These are phyloP conservation scores for Fusarium graminum DNA, from an alignment of 2,329 filamentous ascomycete genomes.

Conservation along the genomic window DNA sequence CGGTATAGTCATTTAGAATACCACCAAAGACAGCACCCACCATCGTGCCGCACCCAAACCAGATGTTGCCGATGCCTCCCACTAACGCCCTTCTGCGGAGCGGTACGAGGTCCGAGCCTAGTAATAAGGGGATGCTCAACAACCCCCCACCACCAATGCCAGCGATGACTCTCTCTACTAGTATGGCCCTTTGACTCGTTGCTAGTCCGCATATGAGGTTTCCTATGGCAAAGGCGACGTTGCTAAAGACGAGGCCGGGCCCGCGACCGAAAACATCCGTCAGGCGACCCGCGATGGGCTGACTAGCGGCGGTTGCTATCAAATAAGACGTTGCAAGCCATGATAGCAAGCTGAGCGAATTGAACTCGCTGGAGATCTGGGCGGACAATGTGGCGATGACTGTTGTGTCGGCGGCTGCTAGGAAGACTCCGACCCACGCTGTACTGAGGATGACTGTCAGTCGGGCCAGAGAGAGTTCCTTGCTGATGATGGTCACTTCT, in stretches of 20 bases:
- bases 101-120: conserved; percentile 75
- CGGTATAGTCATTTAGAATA: conserved; percentile 4
- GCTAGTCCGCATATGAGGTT: conserved; percentile 83
- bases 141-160: conserved; percentile 81
- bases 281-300: conserved; percentile 78
- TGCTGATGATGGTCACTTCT: not conserved
- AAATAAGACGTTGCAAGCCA: conserved; percentile 87
- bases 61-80: conserved; percentile 6
- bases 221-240: conserved; percentile 78
- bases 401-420: conserved; percentile 74
- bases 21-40: conserved; percentile 16
- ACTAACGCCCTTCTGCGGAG: conserved; percentile 61
- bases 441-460: conserved; percentile 6
- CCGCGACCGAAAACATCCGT: conserved; percentile 85
- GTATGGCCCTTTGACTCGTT: conserved; percentile 71
- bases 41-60: conserved; percentile 6
- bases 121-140: conserved; percentile 73
- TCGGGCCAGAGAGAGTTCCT: not conserved
- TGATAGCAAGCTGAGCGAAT: conserved; percentile 79
- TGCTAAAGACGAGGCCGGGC: conserved; percentile 78
- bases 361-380: conserved; percentile 83
- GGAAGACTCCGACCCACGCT: conserved; percentile 52
- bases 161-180: conserved; percentile 78
- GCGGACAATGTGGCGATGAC: conserved; percentile 83
- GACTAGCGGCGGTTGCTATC: conserved; percentile 77